Evolutionary conservation across 345 rosid species (phyloP), one percentile per base, ranked within the genome.

Genomic region (Anacardium occidentale): DNA sequence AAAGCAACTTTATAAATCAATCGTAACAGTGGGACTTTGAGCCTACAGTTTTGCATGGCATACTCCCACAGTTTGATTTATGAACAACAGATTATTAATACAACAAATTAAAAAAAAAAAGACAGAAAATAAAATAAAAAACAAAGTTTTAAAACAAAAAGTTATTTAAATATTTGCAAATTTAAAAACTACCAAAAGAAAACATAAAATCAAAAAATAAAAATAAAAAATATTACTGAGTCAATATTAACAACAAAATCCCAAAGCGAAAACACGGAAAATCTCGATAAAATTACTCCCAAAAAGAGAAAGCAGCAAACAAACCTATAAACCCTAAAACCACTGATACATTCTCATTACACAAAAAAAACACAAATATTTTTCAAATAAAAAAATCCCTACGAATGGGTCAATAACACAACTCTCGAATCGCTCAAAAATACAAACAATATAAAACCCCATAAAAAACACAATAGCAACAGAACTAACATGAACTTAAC

Each of bases 61-160:
- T 37, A 1, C 42, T 37, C 42, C 14, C 20, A 25, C 7, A 26
- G 18, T 47, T 12, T 12, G 0, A 3, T 12, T 47, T 47, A 11
- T 47, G 11, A 65, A 25, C 37, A 15, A 69, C 2, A 52, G 20
- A 25, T 14, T 6, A 52, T 18, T 12, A 9, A 9, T 48, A 66
- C n/a, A 26, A 66, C 15, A 7, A 34, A 68, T 10, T 25, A 48
- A 3, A 42, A 51, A 4, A 52, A 32, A n/a, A 37, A 21, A 24
- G 12, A 17, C 56, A 65, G 69, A 32, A 67, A 5, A 34, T 44
- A 25, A 48, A 70, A 45, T 15, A 70, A 59, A 45, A 25, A 47
- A 10, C 20, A 47, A 12, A 0, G 44, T 0, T 25, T 5, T 29
- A 21, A 21, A 2, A 26, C 2, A 5, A 29, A n/a, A 48, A 18